These are phyloP conservation scores for Colletotrichum tabaci DNA, from an alignment of 2,329 filamentous ascomycete genomes.

Conservation along the genomic window DNA sequence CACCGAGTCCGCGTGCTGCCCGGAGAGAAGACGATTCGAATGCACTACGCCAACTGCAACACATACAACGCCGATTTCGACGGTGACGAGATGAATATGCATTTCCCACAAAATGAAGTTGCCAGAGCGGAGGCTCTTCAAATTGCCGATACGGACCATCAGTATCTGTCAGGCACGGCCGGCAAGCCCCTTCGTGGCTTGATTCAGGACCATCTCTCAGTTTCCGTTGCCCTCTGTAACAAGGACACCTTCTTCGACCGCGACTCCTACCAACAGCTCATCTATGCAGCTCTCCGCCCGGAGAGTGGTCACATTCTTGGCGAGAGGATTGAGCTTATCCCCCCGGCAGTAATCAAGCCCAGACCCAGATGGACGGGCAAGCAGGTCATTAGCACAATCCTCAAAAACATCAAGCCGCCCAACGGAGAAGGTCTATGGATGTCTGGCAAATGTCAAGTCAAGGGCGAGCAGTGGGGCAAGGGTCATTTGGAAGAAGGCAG, in stretches of 20 bases:
- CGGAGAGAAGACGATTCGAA: conserved; percentile 96
- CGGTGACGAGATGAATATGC: conserved; percentile 99
- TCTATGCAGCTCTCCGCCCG: conserved; percentile 90
- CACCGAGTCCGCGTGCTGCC: conserved; percentile 93
- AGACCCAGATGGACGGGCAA: conserved; percentile 93
- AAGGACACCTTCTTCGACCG: conserved; percentile 92
- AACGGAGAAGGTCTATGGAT: conserved; percentile 85
- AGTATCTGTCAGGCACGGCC: conserved; percentile 94
- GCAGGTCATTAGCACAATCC: conserved; percentile 91
- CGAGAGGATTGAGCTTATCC: conserved; percentile 84
- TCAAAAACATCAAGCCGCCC: conserved; percentile 90
- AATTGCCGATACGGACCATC: conserved; percentile 96
- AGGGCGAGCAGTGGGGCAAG: conserved; percentile 83
- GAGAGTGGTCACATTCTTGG: conserved; percentile 90
- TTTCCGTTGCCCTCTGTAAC: conserved; percentile 91
- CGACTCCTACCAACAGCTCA: conserved; percentile 91
- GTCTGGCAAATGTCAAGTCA: conserved; percentile 83
- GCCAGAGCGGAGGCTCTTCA: conserved; percentile 93
- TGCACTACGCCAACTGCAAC: conserved; percentile 99
- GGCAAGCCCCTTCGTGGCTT: conserved; percentile 95
- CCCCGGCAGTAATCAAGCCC: conserved; percentile 87
- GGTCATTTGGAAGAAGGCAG: conserved; percentile 80
- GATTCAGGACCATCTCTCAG: conserved; percentile 98
- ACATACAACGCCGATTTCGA: conserved; percentile 99
- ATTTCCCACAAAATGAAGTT: conserved; percentile 97